Base-by-base conservation (phyloP, 148 eudicot species). In the Silene conica region DNA sequence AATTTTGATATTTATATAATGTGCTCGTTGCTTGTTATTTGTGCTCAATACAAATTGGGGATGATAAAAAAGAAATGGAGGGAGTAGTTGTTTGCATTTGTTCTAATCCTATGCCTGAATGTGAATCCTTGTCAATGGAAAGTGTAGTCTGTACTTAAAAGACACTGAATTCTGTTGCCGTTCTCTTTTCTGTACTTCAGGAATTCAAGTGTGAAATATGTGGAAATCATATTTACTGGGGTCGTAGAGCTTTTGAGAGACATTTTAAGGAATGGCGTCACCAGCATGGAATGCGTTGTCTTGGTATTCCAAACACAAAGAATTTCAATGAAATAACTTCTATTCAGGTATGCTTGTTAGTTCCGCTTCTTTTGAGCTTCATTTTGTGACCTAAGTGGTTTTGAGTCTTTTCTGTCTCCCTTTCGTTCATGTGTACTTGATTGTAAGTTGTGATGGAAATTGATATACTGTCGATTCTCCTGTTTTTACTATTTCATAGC, bases 281-380 rank as follows among this genome's bases (percentile, higher is more conserved):
- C 79, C 99, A 95, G 63, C 96, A 95, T 82, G 99, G 99, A 63
- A 95, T 95, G 99, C 91, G 99, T 54, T 90, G 99, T 71, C 93
- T 95, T 57, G 99, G 99, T 63, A 95, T 95, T 75, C 99, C 99
- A 18, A 95, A 95, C 77, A 95, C 99, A 6, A 95, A 95, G 84
- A 95, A 95, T 74, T 95, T 95, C 77, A 95, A 95, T 73, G 99
- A 95, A 68, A 90, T 95, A 74, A 95, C 97, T 58, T 90, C 96
- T 43, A 95, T 95, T 61, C 87, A 90, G 92, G 98, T 92, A 82
- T 21, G 14, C 14, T 64, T 18, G 54, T 4, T 46, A 20, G 28
- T 6, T 60, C 46, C 15, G 18, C 19, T 50, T 43, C 60, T 48
- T 48, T 34, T 12, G n/a, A 26, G 23, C 50, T 63, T 50, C 16